Conservation (phyloP, 192 early-diverging fungal genomes). For the Coemansia javaensis region DNA sequence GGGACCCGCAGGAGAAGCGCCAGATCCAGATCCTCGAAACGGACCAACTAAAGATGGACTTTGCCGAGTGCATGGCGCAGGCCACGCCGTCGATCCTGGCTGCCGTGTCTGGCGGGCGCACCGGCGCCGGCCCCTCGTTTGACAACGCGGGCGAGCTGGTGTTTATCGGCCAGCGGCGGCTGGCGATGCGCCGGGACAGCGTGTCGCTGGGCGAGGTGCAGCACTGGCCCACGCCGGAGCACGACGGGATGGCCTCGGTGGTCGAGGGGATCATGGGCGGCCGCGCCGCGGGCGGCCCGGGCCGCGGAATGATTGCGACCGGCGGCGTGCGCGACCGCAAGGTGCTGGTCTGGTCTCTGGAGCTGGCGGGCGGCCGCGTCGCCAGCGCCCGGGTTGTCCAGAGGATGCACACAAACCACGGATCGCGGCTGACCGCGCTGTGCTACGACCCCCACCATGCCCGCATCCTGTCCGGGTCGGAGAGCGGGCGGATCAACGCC, state of each 20-base stretch:
- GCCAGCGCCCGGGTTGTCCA: neutral
- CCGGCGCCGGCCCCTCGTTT: neutral
- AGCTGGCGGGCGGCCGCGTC: neutral
- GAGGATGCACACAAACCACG: slow-evolving; percentile 10
- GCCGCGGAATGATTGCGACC: slow-evolving; percentile 15
- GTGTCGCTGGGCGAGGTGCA: neutral
- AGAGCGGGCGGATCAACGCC: slow-evolving; percentile 15
- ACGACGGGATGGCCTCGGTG: slow-evolving; percentile 8
- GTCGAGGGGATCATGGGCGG: slow-evolving; percentile 15
- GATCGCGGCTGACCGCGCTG: slow-evolving; percentile 21
- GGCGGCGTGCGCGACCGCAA: slow-evolving; percentile 8
- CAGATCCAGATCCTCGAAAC: neutral
- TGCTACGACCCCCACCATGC: slow-evolving; percentile 10
- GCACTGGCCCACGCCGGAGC: slow-evolving; percentile 5
- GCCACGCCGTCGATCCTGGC: slow-evolving; percentile 20
- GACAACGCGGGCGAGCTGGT: neutral
- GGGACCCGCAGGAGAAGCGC: slow-evolving; percentile 12
- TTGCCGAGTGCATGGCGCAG: slow-evolving; percentile 20
- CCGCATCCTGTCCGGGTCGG: slow-evolving; percentile 20
- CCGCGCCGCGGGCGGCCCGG: neutral
- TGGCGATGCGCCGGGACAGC: neutral
- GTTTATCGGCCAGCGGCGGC: slow-evolving; percentile 1
- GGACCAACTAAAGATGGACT: slow-evolving; percentile 9
- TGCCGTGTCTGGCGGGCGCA: slow-evolving; percentile 8
- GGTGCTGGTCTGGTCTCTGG: slow-evolving; percentile 5